A percentile compares a stretch with the other conserved stretches of the same genome.
phyloP scores from a whole-genome alignment of 805 yeast species.

The Hyphopichia homilentoma region DNA sequence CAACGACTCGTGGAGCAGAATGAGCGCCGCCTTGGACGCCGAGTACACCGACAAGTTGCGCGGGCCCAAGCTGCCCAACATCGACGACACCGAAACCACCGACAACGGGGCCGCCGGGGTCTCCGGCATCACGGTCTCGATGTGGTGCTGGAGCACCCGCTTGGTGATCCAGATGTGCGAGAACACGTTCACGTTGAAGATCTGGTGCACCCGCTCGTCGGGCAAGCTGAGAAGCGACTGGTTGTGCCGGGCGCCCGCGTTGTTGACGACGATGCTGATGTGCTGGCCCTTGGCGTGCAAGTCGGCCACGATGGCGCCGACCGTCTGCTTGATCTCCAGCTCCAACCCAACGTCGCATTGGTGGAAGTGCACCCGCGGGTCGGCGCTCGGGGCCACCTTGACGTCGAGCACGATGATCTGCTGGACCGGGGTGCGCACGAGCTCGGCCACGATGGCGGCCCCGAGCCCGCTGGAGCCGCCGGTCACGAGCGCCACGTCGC shows the following conservation, averaged over 20 bases:
- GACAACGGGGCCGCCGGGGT: slow-evolving; percentile 16
- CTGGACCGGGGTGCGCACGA: slow-evolving; percentile 14
- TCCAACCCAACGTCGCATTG: slow-evolving; percentile 22
- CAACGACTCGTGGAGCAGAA: slow-evolving; percentile 44
- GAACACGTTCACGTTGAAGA: slow-evolving; percentile 30
- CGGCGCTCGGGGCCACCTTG: slow-evolving; percentile 7
- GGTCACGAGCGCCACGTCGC: slow-evolving; percentile 37
- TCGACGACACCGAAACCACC: slow-evolving; percentile 43
- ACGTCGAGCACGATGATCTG: slow-evolving; percentile 31
- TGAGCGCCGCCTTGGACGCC: slow-evolving; percentile 45
- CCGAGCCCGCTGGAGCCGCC: slow-evolving; percentile 57
- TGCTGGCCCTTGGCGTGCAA: slow-evolving; percentile 7
- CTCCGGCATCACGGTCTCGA: slow-evolving; percentile 4
- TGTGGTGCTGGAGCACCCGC: slow-evolving; percentile 18
- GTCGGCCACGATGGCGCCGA: slow-evolving; percentile 19
- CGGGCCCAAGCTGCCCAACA: slow-evolving; percentile 49
- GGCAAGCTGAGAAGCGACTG: slow-evolving; percentile 22
- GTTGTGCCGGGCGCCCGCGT: slow-evolving; percentile 47
- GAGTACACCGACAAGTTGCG: slow-evolving; percentile 44
- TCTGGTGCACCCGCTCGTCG: slow-evolving; percentile 14
- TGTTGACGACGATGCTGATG: slow-evolving; percentile 34
- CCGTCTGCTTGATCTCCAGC: slow-evolving; percentile 8
- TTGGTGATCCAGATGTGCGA: slow-evolving; percentile 25
- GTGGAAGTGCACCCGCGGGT: slow-evolving; percentile 13
- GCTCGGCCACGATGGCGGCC: slow-evolving; percentile 25